phyloP scores from a whole-genome alignment of 129 eudicot genomes.

The Oenanthe sinensis region DNA sequence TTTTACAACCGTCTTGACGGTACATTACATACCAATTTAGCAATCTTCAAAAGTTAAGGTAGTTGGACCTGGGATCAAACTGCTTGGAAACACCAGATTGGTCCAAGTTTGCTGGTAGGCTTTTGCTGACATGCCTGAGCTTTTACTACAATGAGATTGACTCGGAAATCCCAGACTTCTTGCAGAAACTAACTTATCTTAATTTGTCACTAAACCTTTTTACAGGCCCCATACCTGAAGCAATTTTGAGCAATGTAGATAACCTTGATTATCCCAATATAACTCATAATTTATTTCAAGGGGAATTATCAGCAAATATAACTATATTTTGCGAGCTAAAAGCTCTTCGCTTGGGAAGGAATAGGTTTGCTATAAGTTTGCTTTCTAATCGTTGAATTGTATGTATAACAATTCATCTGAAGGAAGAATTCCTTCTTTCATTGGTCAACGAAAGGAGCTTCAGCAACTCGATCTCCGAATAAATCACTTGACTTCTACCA shows the following conservation, averaged over 20 bases:
- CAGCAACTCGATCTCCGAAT: conserved; percentile 29
- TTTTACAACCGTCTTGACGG: conserved; percentile 36
- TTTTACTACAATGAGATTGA: conserved; percentile 31
- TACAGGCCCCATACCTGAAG: conserved; percentile 54
- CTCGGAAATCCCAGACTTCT: conserved; percentile 50
- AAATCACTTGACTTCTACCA: conserved; percentile 38
- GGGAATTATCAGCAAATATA: conserved; percentile 31
- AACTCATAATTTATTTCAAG: conserved; percentile 37
- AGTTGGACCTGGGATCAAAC: conserved; percentile 61
- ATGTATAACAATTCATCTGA: conserved; percentile 25
- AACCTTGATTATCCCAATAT: conserved; percentile 53
- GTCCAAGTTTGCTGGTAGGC: conserved; percentile 44
- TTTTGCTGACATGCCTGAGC: conserved; percentile 44
- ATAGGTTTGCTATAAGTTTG: conserved; percentile 27
- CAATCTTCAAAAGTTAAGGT: conserved; percentile 38
- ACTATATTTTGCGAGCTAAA: conserved; percentile 34
- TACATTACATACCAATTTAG: conserved; percentile 49
- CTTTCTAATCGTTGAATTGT: conserved; percentile 33
- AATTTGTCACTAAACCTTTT: conserved; percentile 57
- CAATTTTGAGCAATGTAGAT: conserved; percentile 38
- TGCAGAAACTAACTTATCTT: conserved; percentile 47
- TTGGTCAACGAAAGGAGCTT: conserved; percentile 49
- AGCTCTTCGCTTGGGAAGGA: conserved; percentile 29
- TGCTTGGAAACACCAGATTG: conserved; percentile 50
- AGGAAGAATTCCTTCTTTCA: conserved; percentile 54